Conservation (phyloP, 768 basidiomycete genomes). For the Kwoniella sp. region DNA sequence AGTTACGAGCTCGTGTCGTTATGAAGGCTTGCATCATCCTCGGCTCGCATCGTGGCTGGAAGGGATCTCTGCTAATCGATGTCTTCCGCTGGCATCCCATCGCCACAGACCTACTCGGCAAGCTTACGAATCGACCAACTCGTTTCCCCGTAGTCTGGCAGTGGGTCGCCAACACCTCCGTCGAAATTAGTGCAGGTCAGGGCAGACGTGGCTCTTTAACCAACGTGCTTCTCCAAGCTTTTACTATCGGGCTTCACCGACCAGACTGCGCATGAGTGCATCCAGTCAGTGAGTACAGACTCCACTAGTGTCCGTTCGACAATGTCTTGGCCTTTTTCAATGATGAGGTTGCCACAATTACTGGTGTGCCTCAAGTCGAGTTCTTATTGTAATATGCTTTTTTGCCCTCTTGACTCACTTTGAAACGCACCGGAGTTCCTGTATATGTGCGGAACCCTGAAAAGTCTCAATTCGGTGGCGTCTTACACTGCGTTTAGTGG, state of each 20-base stretch:
- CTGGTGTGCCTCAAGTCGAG: neutral
- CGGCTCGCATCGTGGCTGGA: no score
- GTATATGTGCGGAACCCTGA: neutral
- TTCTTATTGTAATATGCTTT: neutral
- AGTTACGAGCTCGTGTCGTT: neutral
- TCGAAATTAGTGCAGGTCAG: no score
- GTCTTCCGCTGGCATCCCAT: no score
- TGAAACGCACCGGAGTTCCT: conserved; percentile 1
- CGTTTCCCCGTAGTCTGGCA: no score
- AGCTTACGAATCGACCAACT: no score
- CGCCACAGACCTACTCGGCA: no score
- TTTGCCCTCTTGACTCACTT: neutral
- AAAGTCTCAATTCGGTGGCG: neutral
- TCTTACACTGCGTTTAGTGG: neutral
- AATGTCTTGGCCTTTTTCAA: neutral
- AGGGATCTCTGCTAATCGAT: no score
- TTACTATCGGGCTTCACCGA: no score
- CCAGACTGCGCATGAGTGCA: no score
- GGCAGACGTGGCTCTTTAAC: no score
- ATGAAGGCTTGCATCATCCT: neutral
- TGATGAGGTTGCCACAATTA: neutral
- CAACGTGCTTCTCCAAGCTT: no score
- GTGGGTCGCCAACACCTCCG: no score
- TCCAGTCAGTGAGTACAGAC: neutral
- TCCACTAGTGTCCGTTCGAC: neutral